Base-by-base conservation (phyloP, 768 basidiomycete species). In the Mycena rebaudengoi region DNA sequence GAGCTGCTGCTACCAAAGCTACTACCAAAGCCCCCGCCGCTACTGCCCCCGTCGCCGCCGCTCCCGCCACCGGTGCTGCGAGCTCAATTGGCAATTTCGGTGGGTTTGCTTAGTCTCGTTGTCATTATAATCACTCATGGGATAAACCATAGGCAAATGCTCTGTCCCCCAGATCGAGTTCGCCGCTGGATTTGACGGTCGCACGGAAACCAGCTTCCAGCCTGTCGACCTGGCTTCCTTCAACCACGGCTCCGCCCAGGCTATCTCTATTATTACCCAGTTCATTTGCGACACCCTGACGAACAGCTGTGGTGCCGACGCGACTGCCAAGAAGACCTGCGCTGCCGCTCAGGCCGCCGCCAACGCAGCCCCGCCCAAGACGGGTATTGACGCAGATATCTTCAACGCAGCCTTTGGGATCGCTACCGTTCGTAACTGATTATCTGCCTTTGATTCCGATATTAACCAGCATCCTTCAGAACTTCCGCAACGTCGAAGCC, bases 401-500 rank as follows among this genome's bases (percentile, higher is more conserved):
- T 90, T 88, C 80, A 89, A 90, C 73, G 78, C 77, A 25, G 82
- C 73, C 39, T 86, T 89, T 64, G 85, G 84, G 13, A 80, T 85
- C 62, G 74, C 40, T 7, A 88, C 87, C 53, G 80, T 82, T 49
- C 45, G 78, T 69, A 26, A 8, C 1, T n/a, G 20, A 5, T 35
- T 53, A 3, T 20, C 23, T 29, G 40, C 30, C 20, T 29, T 39
- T 45, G 13, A 14, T n/a, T n/a, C 12, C 35, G 21, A 23, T 43
- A 57, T 18, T 32, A 35, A 26, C 66, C 32, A 66, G 11, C 12
- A 30, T 11, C n/a, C n/a, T 13, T 21, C 20, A 83, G 80, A 73
- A 84, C 73, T 88, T 89, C 68, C 25, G 23, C 25, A 21, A 29
- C 14, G 62, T 72, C 26, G 35, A 71, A 32, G 68, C 67, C 5